Evolutionary conservation across 164 flowering plant species (phyloP), one percentile per base, ranked within the genome.

Genomic region (Brasenia schreberi): DNA sequence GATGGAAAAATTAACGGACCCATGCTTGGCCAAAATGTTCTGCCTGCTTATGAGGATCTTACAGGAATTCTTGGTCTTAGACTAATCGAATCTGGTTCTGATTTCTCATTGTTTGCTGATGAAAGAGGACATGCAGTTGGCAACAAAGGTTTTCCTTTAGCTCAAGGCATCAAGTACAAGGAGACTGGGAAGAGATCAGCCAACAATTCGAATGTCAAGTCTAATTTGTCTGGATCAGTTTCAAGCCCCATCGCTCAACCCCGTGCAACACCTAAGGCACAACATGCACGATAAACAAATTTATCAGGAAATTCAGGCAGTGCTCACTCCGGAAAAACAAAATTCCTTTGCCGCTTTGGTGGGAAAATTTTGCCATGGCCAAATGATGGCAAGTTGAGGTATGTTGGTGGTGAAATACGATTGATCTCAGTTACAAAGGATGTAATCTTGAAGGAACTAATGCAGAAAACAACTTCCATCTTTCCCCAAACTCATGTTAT

Each of bases 321-420:
- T 70, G 67, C 80, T 71, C 74, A 75, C 66, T 67, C 77, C 53
- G 73, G 73, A 7, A 90, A 88, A 71, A 73, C 88, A 75, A 90
- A 88, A 72, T 80, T 88, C 68, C 85, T 90, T 6, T 88, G 97
- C 78, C 89, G 97, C 76, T 91, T 81, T 81, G 97, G 93, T 11
- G 97, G 97, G 45, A 83, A 74, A 74, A 87, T 89, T 44, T 75
- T 91, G 61, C 97, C 91, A 10, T 73, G 96, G 73, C 93, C 97
- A 52, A 76, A 68, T 66, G 96, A 91, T 67, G 90, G 87, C 44
- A 89, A 86, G 69, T 90, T 91, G 67, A 80, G 96, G 72, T 91
- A 91, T 74, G 96, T 86, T 16, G 97, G 96, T 56, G 97, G 97
- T 52, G 96, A 87, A 65, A 91, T 96, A 23, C 72, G 87, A 61